Conservation (phyloP, 257 asterid genomes). For the Nicotiana tomentosiformis region DNA sequence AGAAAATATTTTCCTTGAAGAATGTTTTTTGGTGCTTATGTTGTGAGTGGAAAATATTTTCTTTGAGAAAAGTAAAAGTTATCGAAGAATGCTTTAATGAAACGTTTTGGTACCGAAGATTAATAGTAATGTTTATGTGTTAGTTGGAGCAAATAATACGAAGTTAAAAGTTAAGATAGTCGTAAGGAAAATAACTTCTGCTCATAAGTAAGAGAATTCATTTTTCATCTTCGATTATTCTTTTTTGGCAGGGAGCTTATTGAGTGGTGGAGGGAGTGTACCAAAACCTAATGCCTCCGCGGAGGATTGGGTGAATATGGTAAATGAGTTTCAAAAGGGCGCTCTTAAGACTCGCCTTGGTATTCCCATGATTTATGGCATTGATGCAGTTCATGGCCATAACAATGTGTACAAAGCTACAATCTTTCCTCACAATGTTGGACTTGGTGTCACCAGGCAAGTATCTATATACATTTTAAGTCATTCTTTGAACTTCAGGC, state of each 20-base stretch:
- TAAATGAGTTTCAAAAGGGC: slow-evolving; percentile 37
- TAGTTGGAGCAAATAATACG: too few relatives aligned
- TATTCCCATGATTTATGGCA: slow-evolving; percentile 55
- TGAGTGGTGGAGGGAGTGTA: slow-evolving; percentile 54
- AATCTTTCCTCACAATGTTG: slow-evolving; percentile 58
- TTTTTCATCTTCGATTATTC: background rate
- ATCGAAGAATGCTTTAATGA: too few relatives aligned
- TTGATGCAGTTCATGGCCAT: slow-evolving; percentile 54
- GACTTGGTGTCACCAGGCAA: slow-evolving; percentile 59
- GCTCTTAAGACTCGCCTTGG: slow-evolving; percentile 42
- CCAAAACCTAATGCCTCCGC: slow-evolving; percentile 38
- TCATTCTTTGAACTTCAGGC: background rate
- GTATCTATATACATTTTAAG: background rate
- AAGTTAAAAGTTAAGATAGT: background rate
- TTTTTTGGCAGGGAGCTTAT: slow-evolving; percentile 33
- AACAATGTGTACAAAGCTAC: slow-evolving; percentile 49
- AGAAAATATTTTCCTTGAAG: background rate
- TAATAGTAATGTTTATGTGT: too few relatives aligned
- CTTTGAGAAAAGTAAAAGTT: too few relatives aligned
- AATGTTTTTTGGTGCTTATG: too few relatives aligned
- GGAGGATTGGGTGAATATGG: slow-evolving; percentile 45
- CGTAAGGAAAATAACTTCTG: too few relatives aligned
- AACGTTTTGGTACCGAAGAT: too few relatives aligned
- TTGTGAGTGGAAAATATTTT: too few relatives aligned
- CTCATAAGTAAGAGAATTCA: too few relatives aligned